Evolutionary conservation across 257 asterid species (phyloP).

Genomic region (Mentha longifolia): DNA sequence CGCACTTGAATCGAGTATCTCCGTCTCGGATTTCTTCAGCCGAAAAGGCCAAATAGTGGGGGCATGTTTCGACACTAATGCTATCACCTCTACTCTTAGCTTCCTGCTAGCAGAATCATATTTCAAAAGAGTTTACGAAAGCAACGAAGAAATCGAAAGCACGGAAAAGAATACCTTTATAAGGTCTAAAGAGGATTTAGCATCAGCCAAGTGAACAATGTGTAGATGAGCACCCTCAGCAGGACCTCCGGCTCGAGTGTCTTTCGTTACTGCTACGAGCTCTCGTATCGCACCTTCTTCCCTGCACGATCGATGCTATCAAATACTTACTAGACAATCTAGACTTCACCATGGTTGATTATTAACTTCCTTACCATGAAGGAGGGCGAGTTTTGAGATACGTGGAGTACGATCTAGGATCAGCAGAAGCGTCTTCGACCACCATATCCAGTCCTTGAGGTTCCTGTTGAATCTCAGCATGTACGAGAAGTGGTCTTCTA

Average conservation of each 20-base stretch:
- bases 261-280: slow-evolving; percentile 61
- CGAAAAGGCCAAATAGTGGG: slow-evolving; percentile 96
- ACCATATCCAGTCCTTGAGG: slow-evolving; percentile 38
- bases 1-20: slow-evolving; percentile 95
- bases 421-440: slow-evolving; percentile 35
- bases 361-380: slow-evolving; percentile 38
- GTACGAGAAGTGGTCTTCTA: slow-evolving; percentile 87
- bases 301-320: slow-evolving; percentile 48
- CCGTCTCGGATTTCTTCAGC: slow-evolving; percentile 94
- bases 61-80: slow-evolving; percentile 91
- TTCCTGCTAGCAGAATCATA: slow-evolving; percentile 48
- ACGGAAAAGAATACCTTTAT: slow-evolving; percentile 55
- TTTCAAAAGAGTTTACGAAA: background rate
- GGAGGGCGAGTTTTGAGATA: slow-evolving; percentile 92
- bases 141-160: background rate
- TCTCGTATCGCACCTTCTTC: slow-evolving; percentile 89
- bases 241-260: slow-evolving; percentile 74
- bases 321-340: background rate
- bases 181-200: slow-evolving; percentile 77
- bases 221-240: slow-evolving; percentile 98
- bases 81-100: slow-evolving; percentile 88
- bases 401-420: slow-evolving; percentile 74
- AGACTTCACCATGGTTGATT: background rate
- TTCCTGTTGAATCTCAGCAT: slow-evolving; percentile 75
- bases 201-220: slow-evolving; percentile 90